These are phyloP conservation scores for Dichotomocladium elegans DNA, from an alignment of 371 early-diverging fungal species.

Conservation along the genomic window DNA sequence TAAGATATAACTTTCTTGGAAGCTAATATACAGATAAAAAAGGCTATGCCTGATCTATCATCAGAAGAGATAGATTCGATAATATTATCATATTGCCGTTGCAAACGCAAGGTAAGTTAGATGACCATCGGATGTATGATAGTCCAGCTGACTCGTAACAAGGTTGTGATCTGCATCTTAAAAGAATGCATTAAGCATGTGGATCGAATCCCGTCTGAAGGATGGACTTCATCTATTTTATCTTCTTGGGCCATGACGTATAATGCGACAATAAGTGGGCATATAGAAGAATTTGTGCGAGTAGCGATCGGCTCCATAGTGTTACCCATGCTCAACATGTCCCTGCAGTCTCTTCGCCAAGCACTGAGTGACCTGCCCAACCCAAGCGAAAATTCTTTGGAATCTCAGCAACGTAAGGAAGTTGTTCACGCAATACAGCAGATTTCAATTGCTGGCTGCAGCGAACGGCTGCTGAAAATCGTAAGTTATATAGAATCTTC, in stretches of 20 bases:
- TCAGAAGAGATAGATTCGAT: too few species aligned
- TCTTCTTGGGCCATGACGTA: slow-evolving; percentile 3
- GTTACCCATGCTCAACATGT: neutral
- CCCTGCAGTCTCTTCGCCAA: neutral
- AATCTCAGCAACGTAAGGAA: neutral
- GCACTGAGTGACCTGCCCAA: neutral
- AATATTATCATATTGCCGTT: too few species aligned
- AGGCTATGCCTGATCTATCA: too few species aligned
- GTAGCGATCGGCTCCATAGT: neutral
- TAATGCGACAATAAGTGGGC: neutral
- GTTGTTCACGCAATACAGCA: neutral
- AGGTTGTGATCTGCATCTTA: neutral
- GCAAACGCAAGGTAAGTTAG: neutral
- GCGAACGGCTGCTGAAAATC: neutral
- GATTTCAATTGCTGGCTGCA: neutral
- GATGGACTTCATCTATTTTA: neutral
- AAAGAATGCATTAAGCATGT: slow-evolving; percentile 3
- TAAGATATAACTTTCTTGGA: too few species aligned
- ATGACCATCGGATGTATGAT: neutral
- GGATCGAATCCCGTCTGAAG: neutral
- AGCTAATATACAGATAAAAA: too few species aligned
- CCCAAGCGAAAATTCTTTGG: neutral
- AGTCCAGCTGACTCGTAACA: too few species aligned
- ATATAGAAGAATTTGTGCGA: neutral
- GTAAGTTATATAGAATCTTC: too few species aligned